Evolutionary conservation across 2,329 filamentous ascomycete genomes (phyloP), one percentile per base, ranked within the genome.

Genomic region (Neurospora crassa): DNA sequence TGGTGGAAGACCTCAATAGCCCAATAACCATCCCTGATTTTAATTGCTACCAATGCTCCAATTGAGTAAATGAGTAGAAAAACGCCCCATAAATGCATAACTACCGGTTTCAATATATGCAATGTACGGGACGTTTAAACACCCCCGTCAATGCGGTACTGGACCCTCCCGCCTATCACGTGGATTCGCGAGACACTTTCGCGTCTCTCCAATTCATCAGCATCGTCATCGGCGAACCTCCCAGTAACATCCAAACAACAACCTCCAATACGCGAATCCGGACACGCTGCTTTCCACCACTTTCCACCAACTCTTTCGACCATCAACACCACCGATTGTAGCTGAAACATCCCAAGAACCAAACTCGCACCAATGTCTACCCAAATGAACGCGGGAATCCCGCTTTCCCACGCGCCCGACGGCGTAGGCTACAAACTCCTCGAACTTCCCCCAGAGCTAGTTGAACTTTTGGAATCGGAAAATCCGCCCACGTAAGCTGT

Each of bases 381-480:
- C 70, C 85, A 87, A 76, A 76, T 77, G 8, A 76, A 78, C 70
- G 67, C 79, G n/a, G 84, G 83, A 67, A 86, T 88, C 63, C 81
- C 84, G 7, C 80, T 91, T 70, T 79, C 81, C 67, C 84, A 88
- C 75, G 81, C 80, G 47, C 84, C 84, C 7, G 80, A 85, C 67
- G 81, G 83, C 59, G 76, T 83, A 18, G 83, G 84, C 69, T 90
- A 89, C 79, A 88, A 87, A 72, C 84, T 91, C 70, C 81, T 91
- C 69, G 89, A 91, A 77, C 83, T 91, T 3, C 88, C 89, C 0
- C 81, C 87, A 0, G 88, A 90, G 71, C 81, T 91, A 10, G 82
- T 87, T 68, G 80, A 82, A 24, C 80, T 87, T 6, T 83, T 90
- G 59, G 86, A 89, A 77, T 84, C 86, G 10, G 82, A 84, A 18